phyloP scores from a whole-genome alignment of 495 filamentous ascomycete genomes.

The Hyaloscypha finlandica region DNA sequence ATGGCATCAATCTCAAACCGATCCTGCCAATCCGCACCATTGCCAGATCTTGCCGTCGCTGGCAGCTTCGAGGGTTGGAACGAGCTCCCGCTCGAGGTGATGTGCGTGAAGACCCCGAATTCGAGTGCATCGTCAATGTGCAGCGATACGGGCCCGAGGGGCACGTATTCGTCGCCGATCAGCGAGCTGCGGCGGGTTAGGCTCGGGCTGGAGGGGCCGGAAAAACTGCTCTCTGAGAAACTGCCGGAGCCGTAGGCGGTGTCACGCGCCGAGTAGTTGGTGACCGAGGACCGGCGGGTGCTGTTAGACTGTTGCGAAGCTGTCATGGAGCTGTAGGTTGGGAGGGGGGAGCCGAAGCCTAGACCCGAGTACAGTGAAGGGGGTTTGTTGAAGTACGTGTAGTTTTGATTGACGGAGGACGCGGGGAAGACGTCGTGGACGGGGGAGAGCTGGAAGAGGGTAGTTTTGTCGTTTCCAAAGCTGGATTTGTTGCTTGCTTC shows the following conservation, averaged over 20 bases:
- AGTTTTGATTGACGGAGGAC: slow-evolving; percentile 5
- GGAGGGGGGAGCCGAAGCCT: slow-evolving; percentile 11
- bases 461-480: slow-evolving; percentile 11
- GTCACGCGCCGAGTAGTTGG: slow-evolving; percentile 12
- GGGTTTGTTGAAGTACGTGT: slow-evolving; percentile 11
- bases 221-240: slow-evolving; percentile 6
- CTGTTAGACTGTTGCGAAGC: slow-evolving; percentile 11
- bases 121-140: slow-evolving; percentile 13
- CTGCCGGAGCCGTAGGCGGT: slow-evolving; percentile 11
- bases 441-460: slow-evolving; percentile 15
- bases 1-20: slow-evolving; percentile 18
- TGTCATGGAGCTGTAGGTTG: slow-evolving; percentile 14
- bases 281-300: slow-evolving; percentile 9
- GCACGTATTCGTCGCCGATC: slow-evolving; percentile 7
- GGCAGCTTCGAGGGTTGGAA: slow-evolving; percentile 4
- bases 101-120: slow-evolving; percentile 16
- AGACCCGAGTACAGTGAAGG: slow-evolving; percentile 9
- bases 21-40: slow-evolving; percentile 12
- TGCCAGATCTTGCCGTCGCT: not conserved
- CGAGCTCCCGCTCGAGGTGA: slow-evolving; percentile 2
- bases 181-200: slow-evolving; percentile 10
- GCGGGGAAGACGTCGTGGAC: slow-evolving; percentile 16
- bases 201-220: slow-evolving; percentile 10
- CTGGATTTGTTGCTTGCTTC: slow-evolving; percentile 11
- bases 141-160: slow-evolving; percentile 10